phyloP scores from a whole-genome alignment of 805 yeast genomes.

The Nakazawaea holstii region DNA sequence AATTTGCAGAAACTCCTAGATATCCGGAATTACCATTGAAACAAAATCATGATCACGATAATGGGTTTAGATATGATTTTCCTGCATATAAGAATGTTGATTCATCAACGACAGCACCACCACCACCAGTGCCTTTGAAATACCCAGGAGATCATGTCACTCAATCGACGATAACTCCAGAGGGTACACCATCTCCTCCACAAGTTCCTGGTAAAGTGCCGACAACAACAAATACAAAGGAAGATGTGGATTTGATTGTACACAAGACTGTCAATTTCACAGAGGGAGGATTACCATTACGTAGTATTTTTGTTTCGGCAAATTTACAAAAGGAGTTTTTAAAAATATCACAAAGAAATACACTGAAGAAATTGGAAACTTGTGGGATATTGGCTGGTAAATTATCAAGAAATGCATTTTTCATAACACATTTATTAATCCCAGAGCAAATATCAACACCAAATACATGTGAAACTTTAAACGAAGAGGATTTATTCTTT shows the following conservation, averaged over 20 bases:
- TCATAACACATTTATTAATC: slow-evolving; percentile 54
- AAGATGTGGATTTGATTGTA: slow-evolving; percentile 13
- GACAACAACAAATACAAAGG: neutral
- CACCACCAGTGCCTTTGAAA: slow-evolving; percentile 4
- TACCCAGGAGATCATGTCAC: no score
- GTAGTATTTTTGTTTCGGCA: slow-evolving; percentile 46
- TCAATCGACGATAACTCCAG: no score
- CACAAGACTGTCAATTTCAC: slow-evolving; percentile 39
- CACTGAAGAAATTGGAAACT: slow-evolving; percentile 48
- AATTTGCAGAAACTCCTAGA: neutral
- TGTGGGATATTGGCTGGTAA: slow-evolving; percentile 66
- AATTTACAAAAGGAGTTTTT: slow-evolving; percentile 38
- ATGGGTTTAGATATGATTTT: neutral
- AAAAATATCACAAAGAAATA: slow-evolving; percentile 42
- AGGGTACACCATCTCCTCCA: neutral
- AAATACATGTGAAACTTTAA: slow-evolving; percentile 56
- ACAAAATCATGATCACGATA: neutral
- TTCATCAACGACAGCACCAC: neutral
- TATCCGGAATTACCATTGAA: neutral
- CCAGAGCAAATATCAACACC: slow-evolving; percentile 61
- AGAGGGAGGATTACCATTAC: slow-evolving; percentile 51
- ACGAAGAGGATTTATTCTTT: slow-evolving; percentile 54
- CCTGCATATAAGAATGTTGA: neutral
- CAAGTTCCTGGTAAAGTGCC: neutral
- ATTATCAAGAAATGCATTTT: slow-evolving; percentile 55